Conservation (phyloP, 2,329 filamentous ascomycete genomes). For the Tolypocladium endophyticum region DNA sequence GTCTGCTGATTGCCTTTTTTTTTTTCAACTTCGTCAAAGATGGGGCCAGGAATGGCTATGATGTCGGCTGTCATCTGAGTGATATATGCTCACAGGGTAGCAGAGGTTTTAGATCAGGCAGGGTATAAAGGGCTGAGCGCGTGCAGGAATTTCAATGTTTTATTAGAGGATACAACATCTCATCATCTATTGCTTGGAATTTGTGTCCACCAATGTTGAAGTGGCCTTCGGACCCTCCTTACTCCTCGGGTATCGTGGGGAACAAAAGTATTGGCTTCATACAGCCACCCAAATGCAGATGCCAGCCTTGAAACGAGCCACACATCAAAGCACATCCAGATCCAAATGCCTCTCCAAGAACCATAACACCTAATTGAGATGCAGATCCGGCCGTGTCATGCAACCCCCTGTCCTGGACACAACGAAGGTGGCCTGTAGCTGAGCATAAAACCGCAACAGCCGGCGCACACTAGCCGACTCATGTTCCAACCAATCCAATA, state of each 20-base stretch:
- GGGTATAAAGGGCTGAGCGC: not conserved
- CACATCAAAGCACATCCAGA: slow-evolving; percentile 12
- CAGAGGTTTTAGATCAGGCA: too few relatives aligned
- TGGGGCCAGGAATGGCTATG: not conserved
- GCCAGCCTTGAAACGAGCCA: slow-evolving; percentile 14
- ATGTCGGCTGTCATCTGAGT: too few relatives aligned
- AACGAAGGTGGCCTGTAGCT: not conserved
- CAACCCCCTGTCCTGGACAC: slow-evolving; percentile 5
- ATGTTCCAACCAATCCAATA: not conserved
- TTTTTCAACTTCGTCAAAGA: not conserved
- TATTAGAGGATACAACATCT: not conserved
- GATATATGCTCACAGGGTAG: too few relatives aligned
- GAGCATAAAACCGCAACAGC: not conserved
- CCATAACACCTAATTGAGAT: slow-evolving; percentile 6
- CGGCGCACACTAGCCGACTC: not conserved
- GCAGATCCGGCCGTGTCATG: slow-evolving; percentile 5
- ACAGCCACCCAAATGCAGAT: slow-evolving; percentile 16
- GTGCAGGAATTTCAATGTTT: not conserved
- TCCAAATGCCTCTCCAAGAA: slow-evolving; percentile 10
- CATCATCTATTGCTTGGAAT: not conserved
- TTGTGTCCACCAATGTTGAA: slow-evolving; percentile 6
- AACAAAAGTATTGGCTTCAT: slow-evolving; percentile 16
- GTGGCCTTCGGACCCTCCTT: slow-evolving; percentile 8
- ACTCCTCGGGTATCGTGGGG: slow-evolving; percentile 20
- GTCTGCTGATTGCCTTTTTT: not conserved